These are phyloP conservation scores for Tolypocladium ovalisporum DNA, from an alignment of 2,329 filamentous ascomycete genomes.

Conservation along the genomic window DNA sequence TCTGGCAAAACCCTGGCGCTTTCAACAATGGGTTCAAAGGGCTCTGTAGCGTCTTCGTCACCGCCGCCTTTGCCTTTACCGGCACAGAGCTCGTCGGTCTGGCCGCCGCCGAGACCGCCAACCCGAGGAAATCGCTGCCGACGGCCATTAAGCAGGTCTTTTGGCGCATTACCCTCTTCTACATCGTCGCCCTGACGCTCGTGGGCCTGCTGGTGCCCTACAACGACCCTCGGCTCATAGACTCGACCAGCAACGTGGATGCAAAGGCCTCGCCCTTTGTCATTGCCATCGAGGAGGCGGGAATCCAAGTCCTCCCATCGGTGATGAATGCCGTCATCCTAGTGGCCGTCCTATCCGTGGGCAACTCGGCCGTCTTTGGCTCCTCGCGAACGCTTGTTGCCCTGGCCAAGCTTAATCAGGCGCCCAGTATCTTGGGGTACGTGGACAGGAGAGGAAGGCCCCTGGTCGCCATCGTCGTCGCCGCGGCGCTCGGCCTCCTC, in stretches of 20 bases:
- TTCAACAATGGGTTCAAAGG: constrained; percentile 78
- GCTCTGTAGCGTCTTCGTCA: constrained; percentile 68
- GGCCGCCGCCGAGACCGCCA: constrained; percentile 67
- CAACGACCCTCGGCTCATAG: constrained; percentile 51
- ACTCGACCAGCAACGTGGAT: constrained; percentile 44
- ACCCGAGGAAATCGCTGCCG: constrained; percentile 70
- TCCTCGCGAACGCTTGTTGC: constrained; percentile 84
- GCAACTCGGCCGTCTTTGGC: constrained; percentile 85
- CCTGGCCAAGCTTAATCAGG: constrained; percentile 78
- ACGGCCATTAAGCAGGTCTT: constrained; percentile 89
- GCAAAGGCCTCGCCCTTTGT: constrained; percentile 81
- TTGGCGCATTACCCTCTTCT: constrained; percentile 88
- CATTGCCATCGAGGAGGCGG: constrained; percentile 78
- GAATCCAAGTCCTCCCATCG: constrained; percentile 69
- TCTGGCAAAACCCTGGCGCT: constrained; percentile 72
- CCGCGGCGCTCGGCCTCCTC: constrained; percentile 60
- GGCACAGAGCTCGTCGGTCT: constrained; percentile 69
- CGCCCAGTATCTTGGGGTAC: constrained; percentile 66
- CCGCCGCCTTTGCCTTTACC: constrained; percentile 64
- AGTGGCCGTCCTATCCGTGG: constrained; percentile 79
- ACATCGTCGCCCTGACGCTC: constrained; percentile 70
- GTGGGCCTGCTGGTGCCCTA: constrained; percentile 77
- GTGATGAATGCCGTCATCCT: constrained; percentile 95
- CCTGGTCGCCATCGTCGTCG: constrained; percentile 58
- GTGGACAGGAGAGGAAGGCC: constrained; percentile 76